Percentiles rank a stretch among this genome's conserved stretches.
Conservation (phyloP, 495 filamentous ascomycete species). For the Bacidia gigantensis region DNA sequence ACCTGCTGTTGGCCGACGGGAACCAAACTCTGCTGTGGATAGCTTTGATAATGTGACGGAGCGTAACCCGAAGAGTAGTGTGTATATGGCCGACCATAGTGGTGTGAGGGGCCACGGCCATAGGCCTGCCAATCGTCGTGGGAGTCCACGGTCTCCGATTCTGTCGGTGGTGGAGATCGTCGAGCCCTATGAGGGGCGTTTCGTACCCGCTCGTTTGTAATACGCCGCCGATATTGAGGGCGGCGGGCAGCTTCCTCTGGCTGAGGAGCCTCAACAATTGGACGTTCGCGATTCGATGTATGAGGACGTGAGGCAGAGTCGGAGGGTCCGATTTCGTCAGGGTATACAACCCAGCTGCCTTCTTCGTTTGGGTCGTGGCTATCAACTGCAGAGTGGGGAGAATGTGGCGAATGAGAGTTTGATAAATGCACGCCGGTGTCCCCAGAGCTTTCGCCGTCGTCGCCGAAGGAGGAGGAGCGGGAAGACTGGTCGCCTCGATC, state of each 20-base stretch:
- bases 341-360: constrained; percentile 33
- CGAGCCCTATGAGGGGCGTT: constrained; percentile 26
- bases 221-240: constrained; percentile 29
- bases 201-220: constrained; percentile 25
- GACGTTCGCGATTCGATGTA: constrained; percentile 31
- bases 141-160: constrained; percentile 41
- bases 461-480: constrained; percentile 18
- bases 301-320: constrained; percentile 67
- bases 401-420: constrained; percentile 12
- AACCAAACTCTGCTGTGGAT: constrained; percentile 28
- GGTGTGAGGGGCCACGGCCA: constrained; percentile 23
- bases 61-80: constrained; percentile 36
- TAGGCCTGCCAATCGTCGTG: constrained; percentile 35
- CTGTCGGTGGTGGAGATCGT: constrained; percentile 37
- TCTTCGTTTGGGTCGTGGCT: constrained; percentile 44
- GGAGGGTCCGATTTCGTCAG: constrained; percentile 60
- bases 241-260: constrained; percentile 29
- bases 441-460: constrained; percentile 40
- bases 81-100: constrained; percentile 24
- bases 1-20: constrained; percentile 26
- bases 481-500: constrained; percentile 15
- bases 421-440: constrained; percentile 35
- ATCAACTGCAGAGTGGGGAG: constrained; percentile 30
- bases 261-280: constrained; percentile 26
- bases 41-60: constrained; percentile 22